Base-by-base conservation (phyloP, 371 early-diverging fungal species). In the Apophysomyces variabilis region DNA sequence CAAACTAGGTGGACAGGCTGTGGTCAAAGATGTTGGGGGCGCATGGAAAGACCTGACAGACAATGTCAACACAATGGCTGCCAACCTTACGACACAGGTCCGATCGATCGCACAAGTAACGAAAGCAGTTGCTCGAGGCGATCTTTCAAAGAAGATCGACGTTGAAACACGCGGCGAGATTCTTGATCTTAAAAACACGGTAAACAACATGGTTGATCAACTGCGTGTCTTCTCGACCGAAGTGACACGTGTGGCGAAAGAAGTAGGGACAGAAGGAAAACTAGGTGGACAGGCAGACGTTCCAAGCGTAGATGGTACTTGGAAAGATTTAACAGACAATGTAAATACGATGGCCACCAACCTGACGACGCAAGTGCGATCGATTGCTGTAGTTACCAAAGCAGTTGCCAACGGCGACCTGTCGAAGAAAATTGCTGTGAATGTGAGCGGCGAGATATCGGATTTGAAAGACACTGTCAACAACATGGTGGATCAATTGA, bases 31-130 rank as follows among this genome's bases (percentile, higher is more conserved):
- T 41, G 85, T 85, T 7, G 83, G 68, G 39, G 88, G 88, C 9
- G 83, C 81, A 0, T 88, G 88, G 88, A 83, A 80, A 56, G 85
- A 82, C 38, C 73, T 88, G n/a, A 88, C 88, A 2, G 79, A 83
- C 58, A 86, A 81, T 59, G 83, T 86, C 58, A 86, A 86, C 56
- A 77, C 44, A 9, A 65, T 65, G 66, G 66, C 66, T 13, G 66
- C 66, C 26, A 65, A 65, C 59, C 47, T 65, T 7, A 65, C 66
- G 7, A 65, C 58, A 1, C 66, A 65, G 46, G 66, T 64, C 9
- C 66, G 66, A 6, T 71, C 74, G 56, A 80, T 80, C 57, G 78
- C 81, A 21, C 45, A 46, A 1, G 81, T 80, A 7, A 74, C 74
- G 18, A 80, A 74, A 46, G 81, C 81, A 4, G 75, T 80, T 5